Evolutionary conservation across 2,329 filamentous ascomycete genomes (phyloP), one percentile per base, ranked within the genome.

Genomic region (Ophiocordyceps robertsii): DNA sequence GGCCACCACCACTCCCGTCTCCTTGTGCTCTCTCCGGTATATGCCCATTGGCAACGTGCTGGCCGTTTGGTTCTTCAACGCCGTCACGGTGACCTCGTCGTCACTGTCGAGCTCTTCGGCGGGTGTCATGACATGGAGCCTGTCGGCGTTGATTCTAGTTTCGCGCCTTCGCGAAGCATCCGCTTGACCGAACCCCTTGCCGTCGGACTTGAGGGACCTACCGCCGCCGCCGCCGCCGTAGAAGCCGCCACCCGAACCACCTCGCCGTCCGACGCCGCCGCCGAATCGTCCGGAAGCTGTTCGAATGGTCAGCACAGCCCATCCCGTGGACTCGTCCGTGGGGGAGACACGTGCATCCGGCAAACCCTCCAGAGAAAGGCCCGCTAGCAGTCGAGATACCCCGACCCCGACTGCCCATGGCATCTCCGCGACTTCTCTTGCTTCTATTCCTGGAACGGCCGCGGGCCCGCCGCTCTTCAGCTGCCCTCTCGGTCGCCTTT

Each of bases 21-120:
- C 69, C 53, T 73, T 69, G 50, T 74, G 70, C 48, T 74, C 68
- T 46, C 64, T 63, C 46, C 74, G 66, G 48, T 68, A 65, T 48
- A 78, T 75, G 39, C 73, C 73, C 61, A 77, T 71, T 14, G 74
- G 74, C 49, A 76, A 61, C 17, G 66, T 54, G 40, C 51, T 61
- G 45, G 51, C 52, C 39, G 53, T 39, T 17, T 50, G 55, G 27
- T 51, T 49, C 44, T 53, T 55, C 8, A 64, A 56, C 2, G 59
- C 60, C 11, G 51, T 56, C 38, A 63, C 57, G 54, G 65, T 66
- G 38, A 59, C 59, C 43, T 69, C 62, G 42, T 67, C 61, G n/a
- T 68, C 62, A 47, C 63, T 65, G 40, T 66, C 62, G 39, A 69
- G 56, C 29, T 71, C 66, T n/a, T 66, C 66, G 19, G 67, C 49